These are phyloP conservation scores for Cordyceps pruinosa DNA, from an alignment of 2,329 filamentous ascomycete genomes.

Conservation along the genomic window DNA sequence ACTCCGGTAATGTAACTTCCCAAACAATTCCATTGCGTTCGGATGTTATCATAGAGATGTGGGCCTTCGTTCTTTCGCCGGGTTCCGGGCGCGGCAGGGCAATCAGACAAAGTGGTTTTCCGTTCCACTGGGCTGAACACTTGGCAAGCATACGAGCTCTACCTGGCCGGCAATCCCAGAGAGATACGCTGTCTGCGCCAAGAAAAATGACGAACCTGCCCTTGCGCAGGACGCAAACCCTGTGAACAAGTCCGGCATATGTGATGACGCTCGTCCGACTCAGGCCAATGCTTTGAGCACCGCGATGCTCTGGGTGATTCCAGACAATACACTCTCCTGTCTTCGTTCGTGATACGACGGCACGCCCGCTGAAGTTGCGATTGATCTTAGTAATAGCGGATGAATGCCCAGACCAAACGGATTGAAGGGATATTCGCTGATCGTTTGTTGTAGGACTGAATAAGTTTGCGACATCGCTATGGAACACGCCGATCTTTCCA, in stretches of 20 bases:
- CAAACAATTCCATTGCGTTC: constrained; percentile 74
- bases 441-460: constrained; percentile 64
- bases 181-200: constrained; percentile 59
- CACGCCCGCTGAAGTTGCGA: constrained; percentile 72
- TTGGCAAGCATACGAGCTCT: constrained; percentile 48
- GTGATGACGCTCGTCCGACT: constrained; percentile 61
- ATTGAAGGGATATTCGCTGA: constrained; percentile 53
- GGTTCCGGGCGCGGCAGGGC: constrained; percentile 59
- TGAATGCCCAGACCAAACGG: constrained; percentile 79
- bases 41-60: constrained; percentile 77
- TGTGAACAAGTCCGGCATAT: constrained; percentile 65
- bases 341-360: constrained; percentile 73
- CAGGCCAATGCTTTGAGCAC: constrained; percentile 43
- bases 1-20: constrained; percentile 60
- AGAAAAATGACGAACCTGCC: constrained; percentile 78
- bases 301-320: constrained; percentile 49
- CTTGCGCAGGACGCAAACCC: constrained; percentile 70
- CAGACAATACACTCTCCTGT: constrained; percentile 77
- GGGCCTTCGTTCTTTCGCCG: constrained; percentile 50
- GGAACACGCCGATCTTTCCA: constrained; percentile 75
- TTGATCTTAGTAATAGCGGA: constrained; percentile 77
- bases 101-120: constrained; percentile 73
- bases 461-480: constrained; percentile 69
- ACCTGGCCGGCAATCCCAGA: constrained; percentile 70
- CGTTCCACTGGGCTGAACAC: constrained; percentile 48